Evolutionary conservation across 2,329 filamentous ascomycete species (phyloP).

Genomic region (Arthroderma sp.): DNA sequence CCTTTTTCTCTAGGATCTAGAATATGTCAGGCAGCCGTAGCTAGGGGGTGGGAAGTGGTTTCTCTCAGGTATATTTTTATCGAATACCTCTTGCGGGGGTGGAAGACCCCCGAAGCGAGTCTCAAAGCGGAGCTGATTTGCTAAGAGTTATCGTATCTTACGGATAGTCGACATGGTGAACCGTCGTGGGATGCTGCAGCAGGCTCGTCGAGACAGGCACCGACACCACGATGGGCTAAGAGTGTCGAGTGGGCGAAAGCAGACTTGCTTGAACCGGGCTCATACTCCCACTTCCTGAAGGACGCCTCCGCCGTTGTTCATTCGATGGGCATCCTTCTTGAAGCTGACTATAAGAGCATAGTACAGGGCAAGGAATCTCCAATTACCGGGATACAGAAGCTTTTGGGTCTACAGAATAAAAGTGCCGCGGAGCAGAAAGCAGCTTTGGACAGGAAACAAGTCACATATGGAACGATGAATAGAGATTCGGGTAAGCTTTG

Average conservation of each 20-base stretch:
- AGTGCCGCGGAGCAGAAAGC: slow-evolving; percentile 48
- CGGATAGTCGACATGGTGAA: slow-evolving; percentile 67
- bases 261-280: slow-evolving; percentile 70
- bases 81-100: no score
- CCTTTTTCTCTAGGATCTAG: slow-evolving; percentile 41
- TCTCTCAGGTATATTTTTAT: slow-evolving; percentile 60
- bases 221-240: slow-evolving; percentile 66
- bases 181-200: slow-evolving; percentile 73
- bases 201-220: slow-evolving; percentile 43
- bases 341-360: slow-evolving; percentile 95
- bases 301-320: slow-evolving; percentile 79
- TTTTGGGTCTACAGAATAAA: slow-evolving; percentile 42
- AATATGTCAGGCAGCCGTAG: slow-evolving; percentile 81
- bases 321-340: slow-evolving; percentile 87
- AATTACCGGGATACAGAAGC: slow-evolving; percentile 61
- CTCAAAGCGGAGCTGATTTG: no score
- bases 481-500: slow-evolving; percentile 50
- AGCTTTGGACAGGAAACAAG: slow-evolving; percentile 34
- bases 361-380: slow-evolving; percentile 71
- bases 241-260: slow-evolving; percentile 77
- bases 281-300: slow-evolving; percentile 64
- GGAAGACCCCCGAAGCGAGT: no score
- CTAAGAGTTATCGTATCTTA: no score
- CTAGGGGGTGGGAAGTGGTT: slow-evolving; percentile 79
- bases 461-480: slow-evolving; percentile 98